Evolutionary conservation across 2,329 filamentous ascomycete genomes (phyloP).

Genomic region (Neoascochyta sp.): DNA sequence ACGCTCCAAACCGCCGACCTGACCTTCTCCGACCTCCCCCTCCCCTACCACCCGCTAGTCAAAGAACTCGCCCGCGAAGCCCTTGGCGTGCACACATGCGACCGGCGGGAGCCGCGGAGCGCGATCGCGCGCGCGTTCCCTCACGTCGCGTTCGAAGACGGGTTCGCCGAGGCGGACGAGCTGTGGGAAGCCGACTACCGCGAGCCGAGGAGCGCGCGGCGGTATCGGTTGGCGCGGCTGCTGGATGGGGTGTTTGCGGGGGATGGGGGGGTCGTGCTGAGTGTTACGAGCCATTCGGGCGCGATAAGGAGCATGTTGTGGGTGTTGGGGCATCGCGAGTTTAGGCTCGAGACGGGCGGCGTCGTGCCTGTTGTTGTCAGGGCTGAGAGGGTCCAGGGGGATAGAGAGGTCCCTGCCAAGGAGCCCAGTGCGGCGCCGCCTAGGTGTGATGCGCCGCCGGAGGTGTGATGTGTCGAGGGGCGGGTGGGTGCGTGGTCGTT

Average conservation of each 20-base stretch:
- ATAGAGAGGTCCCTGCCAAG: constrained; percentile 21
- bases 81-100: constrained; percentile 66
- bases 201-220: constrained; percentile 24
- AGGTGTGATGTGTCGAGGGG: no score
- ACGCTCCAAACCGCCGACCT: constrained; percentile 61
- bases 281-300: constrained; percentile 57
- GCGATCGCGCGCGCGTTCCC: constrained; percentile 52
- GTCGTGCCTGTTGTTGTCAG: constrained; percentile 65
- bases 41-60: constrained; percentile 57
- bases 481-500: not conserved
- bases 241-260: constrained; percentile 53
- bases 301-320: constrained; percentile 54
- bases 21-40: constrained; percentile 53
- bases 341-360: constrained; percentile 61
- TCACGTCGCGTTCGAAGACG: constrained; percentile 53
- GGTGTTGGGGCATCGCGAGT: constrained; percentile 57
- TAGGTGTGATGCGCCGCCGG: constrained; percentile 22
- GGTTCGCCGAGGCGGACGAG: constrained; percentile 56
- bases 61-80: constrained; percentile 65
- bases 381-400: constrained; percentile 47
- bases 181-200: constrained; percentile 47
- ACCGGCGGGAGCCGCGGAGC: constrained; percentile 54
- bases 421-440: constrained; percentile 35
- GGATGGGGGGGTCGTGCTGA: constrained; percentile 47
- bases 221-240: constrained; percentile 31